phyloP scores from a whole-genome alignment of 2,329 filamentous ascomycete genomes.

The Colletotrichum musae region DNA sequence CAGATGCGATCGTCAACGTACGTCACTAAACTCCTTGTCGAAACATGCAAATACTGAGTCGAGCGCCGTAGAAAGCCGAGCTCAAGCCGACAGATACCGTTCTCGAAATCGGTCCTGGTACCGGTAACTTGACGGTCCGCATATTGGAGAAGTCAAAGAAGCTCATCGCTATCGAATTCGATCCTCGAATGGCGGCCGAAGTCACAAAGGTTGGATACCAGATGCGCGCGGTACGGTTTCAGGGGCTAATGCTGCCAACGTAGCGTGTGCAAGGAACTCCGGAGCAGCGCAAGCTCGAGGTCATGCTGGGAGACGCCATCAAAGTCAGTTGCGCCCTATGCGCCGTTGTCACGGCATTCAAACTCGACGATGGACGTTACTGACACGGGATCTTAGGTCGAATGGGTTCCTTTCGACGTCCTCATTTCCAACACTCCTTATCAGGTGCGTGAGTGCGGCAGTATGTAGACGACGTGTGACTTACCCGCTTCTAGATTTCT shows the following conservation, averaged over 20 bases:
- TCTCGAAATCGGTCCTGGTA: constrained; percentile 92
- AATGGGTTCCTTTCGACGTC: constrained; percentile 80
- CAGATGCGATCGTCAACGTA: constrained; percentile 73
- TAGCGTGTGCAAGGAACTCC: constrained; percentile 92
- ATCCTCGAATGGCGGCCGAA: constrained; percentile 97
- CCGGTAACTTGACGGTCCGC: constrained; percentile 88
- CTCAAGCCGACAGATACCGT: constrained; percentile 93
- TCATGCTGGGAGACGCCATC: constrained; percentile 86
- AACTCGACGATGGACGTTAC: not conserved
- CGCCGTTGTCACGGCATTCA: not conserved
- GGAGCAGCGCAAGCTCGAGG: constrained; percentile 85
- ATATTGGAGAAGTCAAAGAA: constrained; percentile 92
- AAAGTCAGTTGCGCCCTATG: constrained; percentile 29
- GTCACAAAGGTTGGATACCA: constrained; percentile 77
- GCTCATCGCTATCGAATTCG: constrained; percentile 88
- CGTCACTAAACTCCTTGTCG: constrained; percentile 22
- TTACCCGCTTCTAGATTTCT: constrained; percentile 74
- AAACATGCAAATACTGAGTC: constrained; percentile 33
- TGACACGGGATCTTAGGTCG: constrained; percentile 22
- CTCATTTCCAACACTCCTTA: constrained; percentile 81
- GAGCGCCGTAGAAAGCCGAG: constrained; percentile 79
- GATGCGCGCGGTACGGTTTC: not conserved
- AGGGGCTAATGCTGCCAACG: constrained; percentile 76
- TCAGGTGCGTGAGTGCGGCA: constrained; percentile 59
- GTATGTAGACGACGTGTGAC: not conserved